Evolutionary conservation across 805 yeast genomes (phyloP).

Genomic region (Cyberlindnera petersonii): DNA sequence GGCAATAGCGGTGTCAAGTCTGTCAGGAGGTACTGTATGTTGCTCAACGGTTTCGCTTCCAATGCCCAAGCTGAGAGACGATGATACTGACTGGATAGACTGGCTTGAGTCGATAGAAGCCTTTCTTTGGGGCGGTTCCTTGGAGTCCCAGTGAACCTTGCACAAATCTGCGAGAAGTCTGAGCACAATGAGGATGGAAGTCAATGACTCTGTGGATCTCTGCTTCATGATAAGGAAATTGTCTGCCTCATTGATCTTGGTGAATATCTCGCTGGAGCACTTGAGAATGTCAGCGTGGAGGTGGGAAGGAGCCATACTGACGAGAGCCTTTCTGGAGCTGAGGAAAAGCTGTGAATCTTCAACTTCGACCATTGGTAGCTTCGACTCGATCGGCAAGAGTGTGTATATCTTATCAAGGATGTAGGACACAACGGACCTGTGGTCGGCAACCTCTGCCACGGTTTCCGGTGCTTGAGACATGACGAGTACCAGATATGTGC

Average conservation of each 20-base stretch:
- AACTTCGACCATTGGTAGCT: slow-evolving; percentile 33
- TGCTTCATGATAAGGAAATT: slow-evolving; percentile 26
- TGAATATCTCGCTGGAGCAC: slow-evolving; percentile 26
- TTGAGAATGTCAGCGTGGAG: slow-evolving; percentile 31
- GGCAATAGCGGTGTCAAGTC: slow-evolving; percentile 28
- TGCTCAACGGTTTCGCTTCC: slow-evolving; percentile 32
- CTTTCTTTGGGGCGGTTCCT: slow-evolving; percentile 25
- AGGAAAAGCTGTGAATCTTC: slow-evolving; percentile 34
- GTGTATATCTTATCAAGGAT: slow-evolving; percentile 33
- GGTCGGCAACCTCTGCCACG: neutral
- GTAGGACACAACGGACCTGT: slow-evolving; percentile 32
- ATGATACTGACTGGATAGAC: slow-evolving; percentile 20
- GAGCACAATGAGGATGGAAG: slow-evolving; percentile 35
- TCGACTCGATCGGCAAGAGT: slow-evolving; percentile 36
- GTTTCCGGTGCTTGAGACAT: neutral
- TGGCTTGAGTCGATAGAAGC: slow-evolving; percentile 22
- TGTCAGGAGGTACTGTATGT: slow-evolving; percentile 32
- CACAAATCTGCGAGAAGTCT: slow-evolving; percentile 38
- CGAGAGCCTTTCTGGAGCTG: slow-evolving; percentile 32
- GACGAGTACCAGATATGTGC: no score
- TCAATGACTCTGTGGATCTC: slow-evolving; percentile 26
- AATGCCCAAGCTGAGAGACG: slow-evolving; percentile 29
- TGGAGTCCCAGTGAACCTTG: slow-evolving; percentile 38
- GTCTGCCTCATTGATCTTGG: slow-evolving; percentile 29
- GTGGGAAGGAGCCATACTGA: slow-evolving; percentile 28